Evolutionary conservation across 805 yeast species (phyloP).

Genomic region (Yarrowia hollandica): DNA sequence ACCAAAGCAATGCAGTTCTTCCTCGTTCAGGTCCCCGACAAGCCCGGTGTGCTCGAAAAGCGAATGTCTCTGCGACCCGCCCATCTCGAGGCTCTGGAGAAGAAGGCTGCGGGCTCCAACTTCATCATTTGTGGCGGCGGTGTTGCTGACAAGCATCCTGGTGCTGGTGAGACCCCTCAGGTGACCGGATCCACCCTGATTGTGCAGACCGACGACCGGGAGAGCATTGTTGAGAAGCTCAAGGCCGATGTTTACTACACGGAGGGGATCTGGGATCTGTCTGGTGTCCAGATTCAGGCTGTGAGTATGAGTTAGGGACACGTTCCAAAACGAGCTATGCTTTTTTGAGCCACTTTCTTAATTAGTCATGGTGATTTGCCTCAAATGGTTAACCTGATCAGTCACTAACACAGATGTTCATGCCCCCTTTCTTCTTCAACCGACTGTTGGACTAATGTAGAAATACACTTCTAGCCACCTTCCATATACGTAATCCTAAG

Average conservation of each 20-base stretch:
- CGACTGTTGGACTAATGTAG: not conserved
- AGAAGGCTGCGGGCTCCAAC: constrained; percentile 40
- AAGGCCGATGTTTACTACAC: constrained; percentile 62
- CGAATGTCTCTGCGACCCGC: constrained; percentile 45
- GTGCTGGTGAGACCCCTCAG: constrained; percentile 37
- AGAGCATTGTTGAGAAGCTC: constrained; percentile 64
- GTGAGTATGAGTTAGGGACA: constrained; percentile 32
- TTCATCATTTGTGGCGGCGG: constrained; percentile 46
- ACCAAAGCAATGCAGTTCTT: constrained; percentile 48
- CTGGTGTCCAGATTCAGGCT: constrained; percentile 60
- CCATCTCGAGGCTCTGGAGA: constrained; percentile 44
- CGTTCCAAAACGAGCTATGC: too few relatives aligned
- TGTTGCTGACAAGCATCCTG: constrained; percentile 43
- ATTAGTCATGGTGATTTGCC: too few relatives aligned
- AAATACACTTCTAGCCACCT: too few relatives aligned
- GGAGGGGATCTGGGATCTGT: constrained; percentile 76
- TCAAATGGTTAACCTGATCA: too few relatives aligned
- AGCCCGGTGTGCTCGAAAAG: constrained; percentile 50
- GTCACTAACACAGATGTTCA: constrained; percentile 26
- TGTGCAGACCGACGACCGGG: constrained; percentile 61
- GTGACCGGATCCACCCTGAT: constrained; percentile 72
- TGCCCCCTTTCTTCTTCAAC: constrained; percentile 17
- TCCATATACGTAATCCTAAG: too few relatives aligned
- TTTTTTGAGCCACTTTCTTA: too few relatives aligned
- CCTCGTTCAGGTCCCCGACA: constrained; percentile 69